Evolutionary conservation across 805 yeast genomes (phyloP).

Genomic region (Starmera caribaea): DNA sequence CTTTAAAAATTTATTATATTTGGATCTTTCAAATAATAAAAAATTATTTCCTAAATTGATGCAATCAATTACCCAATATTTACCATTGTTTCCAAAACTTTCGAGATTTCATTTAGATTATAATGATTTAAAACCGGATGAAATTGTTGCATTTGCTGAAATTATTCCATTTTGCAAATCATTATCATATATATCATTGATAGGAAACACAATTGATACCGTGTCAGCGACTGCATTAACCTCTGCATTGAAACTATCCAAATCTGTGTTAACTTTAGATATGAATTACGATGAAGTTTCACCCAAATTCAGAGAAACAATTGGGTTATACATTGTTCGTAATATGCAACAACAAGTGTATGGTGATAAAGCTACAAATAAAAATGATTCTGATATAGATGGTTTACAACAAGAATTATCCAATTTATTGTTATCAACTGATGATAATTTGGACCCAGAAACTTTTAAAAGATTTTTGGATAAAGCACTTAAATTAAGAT

Average conservation of each 20-base stretch:
- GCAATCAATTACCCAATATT: conserved; percentile 40
- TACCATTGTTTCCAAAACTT: conserved; percentile 63
- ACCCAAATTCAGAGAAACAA: conserved; percentile 46
- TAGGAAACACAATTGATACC: conserved; percentile 56
- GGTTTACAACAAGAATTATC: conserved; percentile 46
- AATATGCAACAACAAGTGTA: conserved; percentile 58
- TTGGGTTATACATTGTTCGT: conserved; percentile 71
- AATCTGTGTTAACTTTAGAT: conserved; percentile 55
- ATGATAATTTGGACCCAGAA: conserved; percentile 16
- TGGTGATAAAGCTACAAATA: conserved; percentile 5
- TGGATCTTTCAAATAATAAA: conserved; percentile 75
- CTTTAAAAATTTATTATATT: conserved; percentile 50
- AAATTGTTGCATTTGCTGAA: conserved; percentile 58
- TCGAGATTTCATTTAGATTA: conserved; percentile 63
- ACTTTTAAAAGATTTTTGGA: conserved; percentile 24
- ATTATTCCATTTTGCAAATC: conserved; percentile 59
- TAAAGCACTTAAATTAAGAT: conserved; percentile 27
- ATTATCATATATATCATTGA: conserved; percentile 55
- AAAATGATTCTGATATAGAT: conserved; percentile 32
- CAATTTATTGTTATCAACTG: conserved; percentile 29
- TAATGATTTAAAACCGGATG: conserved; percentile 45
- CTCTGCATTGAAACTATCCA: conserved; percentile 54
- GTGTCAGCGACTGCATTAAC: conserved; percentile 56
- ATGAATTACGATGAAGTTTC: conserved; percentile 53
- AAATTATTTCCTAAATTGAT: conserved; percentile 54